These are phyloP conservation scores for Phytopythium aichiense DNA, from an alignment of 352 stramenopile species.

Conservation along the genomic window DNA sequence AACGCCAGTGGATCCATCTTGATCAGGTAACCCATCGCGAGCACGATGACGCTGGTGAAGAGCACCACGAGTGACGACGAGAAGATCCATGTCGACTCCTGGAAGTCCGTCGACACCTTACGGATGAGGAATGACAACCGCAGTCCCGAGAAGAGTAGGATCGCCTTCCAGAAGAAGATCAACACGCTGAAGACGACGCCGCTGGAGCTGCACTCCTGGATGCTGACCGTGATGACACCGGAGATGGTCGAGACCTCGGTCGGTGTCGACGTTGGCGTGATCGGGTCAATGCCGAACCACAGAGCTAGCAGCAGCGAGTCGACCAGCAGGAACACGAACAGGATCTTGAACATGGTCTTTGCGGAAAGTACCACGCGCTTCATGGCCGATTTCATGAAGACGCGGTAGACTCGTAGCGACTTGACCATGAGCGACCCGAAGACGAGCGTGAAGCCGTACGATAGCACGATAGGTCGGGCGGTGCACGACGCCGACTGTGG, in stretches of 20 bases:
- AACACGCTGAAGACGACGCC: constrained; percentile 32
- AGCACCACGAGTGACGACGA: constrained; percentile 24
- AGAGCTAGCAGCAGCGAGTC: constrained; percentile 11
- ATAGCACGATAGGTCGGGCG: background rate
- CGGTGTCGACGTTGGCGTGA: constrained; percentile 7
- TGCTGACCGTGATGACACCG: constrained; percentile 14
- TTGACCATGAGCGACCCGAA: constrained; percentile 20
- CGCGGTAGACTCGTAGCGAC: constrained; percentile 26
- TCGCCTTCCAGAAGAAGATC: constrained; percentile 39
- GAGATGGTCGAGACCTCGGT: constrained; percentile 12
- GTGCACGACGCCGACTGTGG: background rate
- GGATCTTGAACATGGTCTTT: constrained; percentile 14
- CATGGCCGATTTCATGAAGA: constrained; percentile 17
- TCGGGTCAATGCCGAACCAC: constrained; percentile 26
- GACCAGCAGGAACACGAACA: constrained; percentile 13
- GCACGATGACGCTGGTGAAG: constrained; percentile 14
- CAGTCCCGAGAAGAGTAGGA: constrained; percentile 31
- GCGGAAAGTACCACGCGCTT: constrained; percentile 17
- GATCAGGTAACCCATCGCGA: constrained; percentile 15
- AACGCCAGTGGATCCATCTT: background rate
- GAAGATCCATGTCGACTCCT: constrained; percentile 34
- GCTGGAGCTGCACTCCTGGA: constrained; percentile 21
- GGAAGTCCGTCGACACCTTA: constrained; percentile 31
- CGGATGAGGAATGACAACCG: constrained; percentile 52
- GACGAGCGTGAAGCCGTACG: constrained; percentile 8